Evolutionary conservation across 768 basidiomycete genomes (phyloP), one percentile per base, ranked within the genome.

Genomic region (Cystofilobasidium macerans): DNA sequence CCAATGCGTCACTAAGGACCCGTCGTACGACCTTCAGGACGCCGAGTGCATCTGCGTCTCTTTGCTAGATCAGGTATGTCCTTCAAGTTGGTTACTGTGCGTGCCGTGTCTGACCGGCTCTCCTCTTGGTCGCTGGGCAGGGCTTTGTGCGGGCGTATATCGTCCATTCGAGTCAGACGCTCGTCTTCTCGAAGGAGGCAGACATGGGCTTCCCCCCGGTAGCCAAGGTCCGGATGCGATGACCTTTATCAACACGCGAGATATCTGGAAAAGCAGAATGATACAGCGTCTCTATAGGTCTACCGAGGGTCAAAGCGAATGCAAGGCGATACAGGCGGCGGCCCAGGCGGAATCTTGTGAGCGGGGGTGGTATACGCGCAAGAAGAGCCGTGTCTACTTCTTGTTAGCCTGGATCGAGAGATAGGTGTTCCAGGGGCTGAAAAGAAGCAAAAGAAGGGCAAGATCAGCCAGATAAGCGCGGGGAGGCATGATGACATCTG

Each of bases 381-480:
- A 20, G 42, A 11, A n/a, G n/a, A n/a, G n/a, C n/a, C n/a, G n/a
- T n/a, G 4, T n/a, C 45, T 47, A 58, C 57, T 58, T 58, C 36
- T 60, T 59, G 67, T 68, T 68, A 45, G 67, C 67, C 22, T 68
- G 62, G 22, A 68, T 68, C 2, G 61, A 62, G 22, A 68, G 67
- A 57, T 48, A 68, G 16, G 67, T 68, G 65, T 67, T 67, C 65
- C 65, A 67, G 11, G 65, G 65, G 33, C 60, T 61, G 42, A 54
- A 56, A 12, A 61, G 57, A 18, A 42, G 22, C 59, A n/a, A 42
- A 61, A 42, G 5, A 45, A 33, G 36, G 4, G 18, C 32, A 33
- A 20, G 6, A 35, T 40, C 13, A 35, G 24, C 8, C 22, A 1
- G 38, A 18, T 2, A 18, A 35, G 26, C n/a, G 14, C 38, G 28